Conservation (phyloP, 306 rosid genomes). For the Alnus glutinosa region DNA sequence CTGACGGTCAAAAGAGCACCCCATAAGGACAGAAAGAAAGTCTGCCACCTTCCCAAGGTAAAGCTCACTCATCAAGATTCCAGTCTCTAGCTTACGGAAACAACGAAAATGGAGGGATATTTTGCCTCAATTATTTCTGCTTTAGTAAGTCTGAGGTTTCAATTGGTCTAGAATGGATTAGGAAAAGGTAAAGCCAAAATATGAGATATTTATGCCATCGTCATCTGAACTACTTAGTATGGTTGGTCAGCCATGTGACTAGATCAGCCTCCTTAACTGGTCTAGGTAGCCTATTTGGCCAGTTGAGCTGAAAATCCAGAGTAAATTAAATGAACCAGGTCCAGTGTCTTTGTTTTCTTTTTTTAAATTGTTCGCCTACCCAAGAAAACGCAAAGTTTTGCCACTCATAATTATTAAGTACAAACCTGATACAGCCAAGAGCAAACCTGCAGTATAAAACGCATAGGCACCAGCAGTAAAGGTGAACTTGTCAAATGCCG, state of each 20-base stretch:
- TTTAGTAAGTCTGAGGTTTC: conserved; percentile 12
- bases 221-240: conserved; percentile 7
- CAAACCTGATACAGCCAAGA: background rate
- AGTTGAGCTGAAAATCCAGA: conserved; percentile 1
- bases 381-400: background rate
- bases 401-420: conserved; percentile 6
- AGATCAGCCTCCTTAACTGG: conserved; percentile 15
- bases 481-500: conserved; percentile 8
- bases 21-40: conserved; percentile 13
- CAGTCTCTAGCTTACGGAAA: conserved; percentile 16
- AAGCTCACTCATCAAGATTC: conserved; percentile 22
- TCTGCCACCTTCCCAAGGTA: conserved; percentile 19
- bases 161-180: conserved; percentile 15
- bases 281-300: conserved; percentile 17
- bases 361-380: background rate
- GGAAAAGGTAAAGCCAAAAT: conserved; percentile 18
- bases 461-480: conserved; percentile 22
- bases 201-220: conserved; percentile 10
- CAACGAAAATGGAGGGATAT: conserved; percentile 13
- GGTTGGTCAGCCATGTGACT: conserved; percentile 23
- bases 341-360: background rate
- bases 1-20: conserved; percentile 26
- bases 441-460: background rate
- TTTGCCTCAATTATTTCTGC: conserved; percentile 13
- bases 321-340: conserved; percentile 15